Base-by-base conservation (phyloP, 1,284 basidiomycete species). In the Bondarzewia mesenterica region DNA sequence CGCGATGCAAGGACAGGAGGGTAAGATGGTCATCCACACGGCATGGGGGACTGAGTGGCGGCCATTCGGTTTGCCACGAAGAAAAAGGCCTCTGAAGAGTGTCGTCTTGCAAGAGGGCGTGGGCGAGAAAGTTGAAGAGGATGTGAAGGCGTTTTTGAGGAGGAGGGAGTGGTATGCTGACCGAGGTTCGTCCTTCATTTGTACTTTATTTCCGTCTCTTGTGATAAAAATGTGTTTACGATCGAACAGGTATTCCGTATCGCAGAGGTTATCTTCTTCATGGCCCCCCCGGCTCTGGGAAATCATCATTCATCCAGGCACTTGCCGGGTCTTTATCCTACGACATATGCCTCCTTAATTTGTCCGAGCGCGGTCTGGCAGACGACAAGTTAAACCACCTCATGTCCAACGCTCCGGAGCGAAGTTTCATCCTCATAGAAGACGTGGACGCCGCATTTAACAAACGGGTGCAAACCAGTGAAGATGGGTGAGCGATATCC, bases 371-470 rank as follows among this genome's bases (percentile, higher is more conserved):
- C 48, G 96, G 96, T 0, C 75, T 99, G 45, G 90, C 92, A 26
- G 96, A 99, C 64, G 96, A 99, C 71, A 97, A 95, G 69, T 75
- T 99, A 20, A 94, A 91, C 57, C 91, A 97, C 62, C 75, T 99
- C 2, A 72, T 99, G 25, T 91, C 93, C 2, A 92, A 97, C 55
- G 89, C 87, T 2, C 95, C 96, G 0, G 93, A 97, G 60, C 78
- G 93, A 47, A 90, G 88, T 57, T 86, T 99, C 57, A 75, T 99
- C 36, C 77, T 99, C 21, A 89, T 99, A 38, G 96, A 99, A 65
- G 96, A 99, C 57, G 82, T 99, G 7, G 96, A 99, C 63, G 93
- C 94, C n/a, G 96, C 94, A 0, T 99, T 99, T 67, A 89, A 90
- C 58, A 88, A 89, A 55, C 84, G 93, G 21, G 84, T 90, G 4